Percentiles rank a stretch among this genome's conserved stretches.
phyloP scores from a whole-genome alignment of 176 grass and related monocot genomes.

The Sorghum bicolor region Sorghum_bicolor_NCBIv3 NC_012872.2:5165001-5165500 shows the following conservation, averaged over 20 bases:
- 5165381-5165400: slow-evolving; percentile 10
- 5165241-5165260: slow-evolving; percentile 1
- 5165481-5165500: slow-evolving; percentile 37
- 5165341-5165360: slow-evolving; percentile 31
- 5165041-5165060: slow-evolving; percentile 39
- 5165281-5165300: slow-evolving; percentile 42
- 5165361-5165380: slow-evolving; percentile 6
- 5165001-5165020: slow-evolving; percentile 47
- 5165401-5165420: slow-evolving; percentile 51
- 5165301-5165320: slow-evolving; percentile 45
- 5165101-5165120: slow-evolving; percentile 35
- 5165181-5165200: slow-evolving; percentile 28
- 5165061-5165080: slow-evolving; percentile 14
- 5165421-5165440: slow-evolving; percentile 45
- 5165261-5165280: slow-evolving; percentile 22
- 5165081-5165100: slow-evolving; percentile 16
- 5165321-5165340: slow-evolving; percentile 45
- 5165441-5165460: slow-evolving; percentile 41
- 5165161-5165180: slow-evolving; percentile 28
- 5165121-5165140: slow-evolving; percentile 48
- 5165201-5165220: slow-evolving; percentile 1
- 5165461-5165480: slow-evolving; percentile 2
- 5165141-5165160: slow-evolving; percentile 53
- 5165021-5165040: slow-evolving; percentile 48
- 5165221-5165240: slow-evolving; percentile 27